phyloP scores from a whole-genome alignment of 75 land plant species.

The Cunninghamia lanceolata region DNA sequence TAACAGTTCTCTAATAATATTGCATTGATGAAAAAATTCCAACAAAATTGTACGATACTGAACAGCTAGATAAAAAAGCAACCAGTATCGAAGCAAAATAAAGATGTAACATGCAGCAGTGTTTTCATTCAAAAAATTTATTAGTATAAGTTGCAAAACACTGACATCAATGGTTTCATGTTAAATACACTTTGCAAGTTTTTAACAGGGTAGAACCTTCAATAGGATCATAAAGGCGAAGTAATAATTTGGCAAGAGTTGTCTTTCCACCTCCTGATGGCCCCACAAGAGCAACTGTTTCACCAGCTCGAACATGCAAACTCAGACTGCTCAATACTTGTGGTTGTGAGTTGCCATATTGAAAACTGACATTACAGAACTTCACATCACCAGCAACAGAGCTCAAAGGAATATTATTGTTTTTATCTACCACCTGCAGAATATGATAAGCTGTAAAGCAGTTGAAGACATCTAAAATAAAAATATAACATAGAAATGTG shows the following conservation, averaged over 20 bases:
- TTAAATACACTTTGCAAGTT: neutral
- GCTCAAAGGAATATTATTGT: slow-evolving; percentile 42
- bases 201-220: slow-evolving; percentile 35
- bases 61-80: neutral
- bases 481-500: neutral
- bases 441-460: neutral
- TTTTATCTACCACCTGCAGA: slow-evolving; percentile 57
- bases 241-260: slow-evolving; percentile 80
- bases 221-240: slow-evolving; percentile 88
- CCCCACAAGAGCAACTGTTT: slow-evolving; percentile 88
- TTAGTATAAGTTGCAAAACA: neutral
- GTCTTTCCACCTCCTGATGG: slow-evolving; percentile 98
- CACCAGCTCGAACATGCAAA: slow-evolving; percentile 78
- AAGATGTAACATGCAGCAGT: neutral
- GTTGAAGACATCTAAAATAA: slow-evolving; percentile 3
- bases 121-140: neutral
- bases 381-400: slow-evolving; percentile 72
- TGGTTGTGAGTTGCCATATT: slow-evolving; percentile 48
- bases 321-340: slow-evolving; percentile 57
- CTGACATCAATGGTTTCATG: neutral
- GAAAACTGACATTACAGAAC: slow-evolving; percentile 65
- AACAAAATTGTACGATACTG: neutral
- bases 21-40: neutral
- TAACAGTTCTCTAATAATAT: neutral
- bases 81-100: neutral